Base-by-base conservation (phyloP, 176 grass and related monocot genomes). In the Eleusine indica region DNA sequence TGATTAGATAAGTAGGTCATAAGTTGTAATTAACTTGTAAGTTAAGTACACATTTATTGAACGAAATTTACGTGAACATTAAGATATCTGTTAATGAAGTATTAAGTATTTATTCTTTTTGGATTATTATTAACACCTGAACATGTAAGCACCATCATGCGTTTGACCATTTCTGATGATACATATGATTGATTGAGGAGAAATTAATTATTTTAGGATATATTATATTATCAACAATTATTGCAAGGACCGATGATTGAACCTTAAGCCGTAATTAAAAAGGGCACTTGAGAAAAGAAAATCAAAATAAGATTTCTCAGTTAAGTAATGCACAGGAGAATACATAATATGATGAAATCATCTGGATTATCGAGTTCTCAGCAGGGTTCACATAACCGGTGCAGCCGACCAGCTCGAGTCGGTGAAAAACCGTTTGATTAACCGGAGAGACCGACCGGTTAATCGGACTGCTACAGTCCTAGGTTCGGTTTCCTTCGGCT, bases 21-120 rank as follows among this genome's bases (percentile, higher is more conserved):
- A 70, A 37, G 7, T 71, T 47, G 58, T 61, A 69, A 39, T 68
- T 54, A 41, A 28, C 21, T 8, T 76, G 63, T 69, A 81, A 62
- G 32, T 60, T 37, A 21, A 40, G 12, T 21, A 82, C 21, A 76
- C 6, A 81, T 19, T 48, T 74, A 2, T 60, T 81, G 46, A 75
- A 87, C 67, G 80, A 66, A 56, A n/a, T 41, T 32, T 43, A 28
- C 28, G 29, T 16, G 25, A 29, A 64, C 64, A 9, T 6, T 3
- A 1, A 61, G 21, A 79, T 49, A 48, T 65, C 10, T 68, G 16
- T 57, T 21, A 15, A 52, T 53, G 3, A 53, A 21, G 2, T 74
- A 19, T 71, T 14, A 47, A 11, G 9, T 47, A 47, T 47, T 47
- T 47, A 67, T 14, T 21, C 35, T 4, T 39, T 53, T 53, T 48